Conservation (phyloP, 2,329 filamentous ascomycete genomes). For the Emergomyces africanus region DNA sequence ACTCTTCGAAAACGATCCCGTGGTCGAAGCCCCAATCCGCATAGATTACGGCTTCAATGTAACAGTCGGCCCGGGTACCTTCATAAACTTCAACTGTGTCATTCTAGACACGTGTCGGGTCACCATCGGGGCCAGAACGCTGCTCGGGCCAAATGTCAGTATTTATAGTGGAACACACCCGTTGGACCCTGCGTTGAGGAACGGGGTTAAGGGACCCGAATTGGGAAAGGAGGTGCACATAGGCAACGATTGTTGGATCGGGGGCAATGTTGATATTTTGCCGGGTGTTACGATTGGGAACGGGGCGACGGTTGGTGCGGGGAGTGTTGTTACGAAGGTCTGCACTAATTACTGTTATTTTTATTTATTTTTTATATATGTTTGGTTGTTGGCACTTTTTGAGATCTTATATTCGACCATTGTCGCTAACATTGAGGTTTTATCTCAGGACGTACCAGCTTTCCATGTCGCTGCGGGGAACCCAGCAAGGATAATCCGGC, state of each 20-base stretch:
- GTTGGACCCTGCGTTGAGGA: conserved; percentile 58
- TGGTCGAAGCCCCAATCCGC: conserved; percentile 55
- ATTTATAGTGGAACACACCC: conserved; percentile 69
- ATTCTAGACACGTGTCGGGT: conserved; percentile 68
- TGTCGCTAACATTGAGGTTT: background rate
- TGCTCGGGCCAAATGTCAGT: conserved; percentile 66
- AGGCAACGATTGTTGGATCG: conserved; percentile 72
- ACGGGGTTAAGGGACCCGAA: conserved; percentile 66
- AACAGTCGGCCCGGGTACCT: conserved; percentile 56
- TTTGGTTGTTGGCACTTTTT: background rate
- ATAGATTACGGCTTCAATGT: conserved; percentile 72
- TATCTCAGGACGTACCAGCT: conserved; percentile 26
- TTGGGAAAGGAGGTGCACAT: conserved; percentile 59
- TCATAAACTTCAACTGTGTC: conserved; percentile 61
- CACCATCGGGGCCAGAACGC: conserved; percentile 60
- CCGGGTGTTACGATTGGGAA: conserved; percentile 67
- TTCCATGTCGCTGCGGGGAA: conserved; percentile 32
- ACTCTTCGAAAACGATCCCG: conserved; percentile 52
- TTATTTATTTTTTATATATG: background rate
- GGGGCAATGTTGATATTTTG: conserved; percentile 56
- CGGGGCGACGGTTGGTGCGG: conserved; percentile 63
- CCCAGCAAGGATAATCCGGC: conserved; percentile 26
- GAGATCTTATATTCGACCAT: background rate
- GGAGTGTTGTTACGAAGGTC: conserved; percentile 68
- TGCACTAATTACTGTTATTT: background rate